phyloP scores from a whole-genome alignment of 2,329 filamentous ascomycete genomes.

The Fusarium sp. region DNA sequence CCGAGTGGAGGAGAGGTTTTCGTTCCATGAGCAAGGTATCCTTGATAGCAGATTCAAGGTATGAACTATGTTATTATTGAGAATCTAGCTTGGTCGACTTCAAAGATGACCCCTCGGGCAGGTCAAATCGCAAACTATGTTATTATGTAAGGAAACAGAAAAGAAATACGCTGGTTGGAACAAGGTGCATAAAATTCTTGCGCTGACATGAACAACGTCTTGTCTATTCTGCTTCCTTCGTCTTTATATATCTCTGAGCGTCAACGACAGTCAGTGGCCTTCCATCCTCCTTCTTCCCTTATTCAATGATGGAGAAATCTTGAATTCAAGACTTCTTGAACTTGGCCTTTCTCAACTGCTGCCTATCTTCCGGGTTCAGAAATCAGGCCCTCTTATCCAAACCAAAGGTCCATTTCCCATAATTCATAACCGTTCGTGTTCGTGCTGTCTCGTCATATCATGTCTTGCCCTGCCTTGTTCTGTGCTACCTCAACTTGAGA shows the following conservation, averaged over 20 bases:
- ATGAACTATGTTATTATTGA: neutral
- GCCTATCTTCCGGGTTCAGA: neutral
- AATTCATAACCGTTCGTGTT: constrained; percentile 27
- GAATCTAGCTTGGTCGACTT: too few relatives aligned
- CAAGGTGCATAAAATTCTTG: neutral
- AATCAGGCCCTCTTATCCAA: neutral
- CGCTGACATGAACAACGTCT: constrained; percentile 23
- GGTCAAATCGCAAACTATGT: too few relatives aligned
- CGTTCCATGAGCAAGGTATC: neutral
- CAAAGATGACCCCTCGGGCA: too few relatives aligned
- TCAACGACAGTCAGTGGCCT: constrained; percentile 14
- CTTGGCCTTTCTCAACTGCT: neutral
- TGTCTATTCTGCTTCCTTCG: constrained; percentile 23
- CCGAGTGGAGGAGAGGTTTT: neutral
- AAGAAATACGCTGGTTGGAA: neutral
- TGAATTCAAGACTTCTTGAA: neutral
- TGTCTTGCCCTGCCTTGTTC: neutral
- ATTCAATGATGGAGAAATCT: neutral
- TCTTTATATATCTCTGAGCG: neutral
- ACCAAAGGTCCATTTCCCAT: constrained; percentile 31
- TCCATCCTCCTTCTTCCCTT: neutral
- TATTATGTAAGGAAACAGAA: neutral
- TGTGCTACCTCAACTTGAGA: constrained; percentile 23
- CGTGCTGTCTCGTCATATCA: neutral
- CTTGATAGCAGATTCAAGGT: neutral